Base-by-base conservation (phyloP, 2,329 filamentous ascomycete genomes). In the Neobulgaria alba region DNA sequence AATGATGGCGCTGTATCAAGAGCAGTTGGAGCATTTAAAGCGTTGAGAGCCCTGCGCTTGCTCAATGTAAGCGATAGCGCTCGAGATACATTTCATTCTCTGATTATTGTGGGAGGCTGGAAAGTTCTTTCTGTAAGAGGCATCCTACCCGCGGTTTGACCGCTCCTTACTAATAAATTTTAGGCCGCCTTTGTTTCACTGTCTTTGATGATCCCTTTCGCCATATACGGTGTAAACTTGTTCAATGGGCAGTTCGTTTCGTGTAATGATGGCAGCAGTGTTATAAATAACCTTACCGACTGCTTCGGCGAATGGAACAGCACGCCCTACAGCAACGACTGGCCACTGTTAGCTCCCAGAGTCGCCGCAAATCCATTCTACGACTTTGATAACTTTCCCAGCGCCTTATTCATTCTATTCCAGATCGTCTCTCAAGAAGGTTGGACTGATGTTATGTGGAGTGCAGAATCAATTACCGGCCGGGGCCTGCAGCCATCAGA, bases 361-460 rank as follows among this genome's bases (percentile, higher is more conserved):
- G 77, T 82, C 34, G 87, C 82, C 9, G 64, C 75, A 1, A 96
- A 98, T 55, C 78, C 82, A 0, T 94, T 78, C 58, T 96, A 83
- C 64, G 83, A 83, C 60, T 98, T 98, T 58, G 92, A 98, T 61
- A 84, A 93, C 58, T 98, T 98, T 56, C 85, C 83, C n/a, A 77
- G 85, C 39, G 84, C 90, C 0, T 71, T 98, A 23, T 96, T 96
- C 67, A 93, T 94, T 47, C 83, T 98, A 45, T 98, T 95, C 67
- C 89, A 96, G 61, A 95, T 98, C 63, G 90, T 96, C 31, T 96
- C 90, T 38, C 92, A 98, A 62, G 93, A 98, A 69, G 92, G 92
- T 23, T 98, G 93, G 92, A 80, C 81, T 9, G 88, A 95, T 60
- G 87, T 95, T n/a, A 85, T 92, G 59, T 89, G 85, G 67, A 75